These are phyloP conservation scores for Collybiopsis luxurians DNA, from an alignment of 768 basidiomycete species.

Conservation along the genomic window DNA sequence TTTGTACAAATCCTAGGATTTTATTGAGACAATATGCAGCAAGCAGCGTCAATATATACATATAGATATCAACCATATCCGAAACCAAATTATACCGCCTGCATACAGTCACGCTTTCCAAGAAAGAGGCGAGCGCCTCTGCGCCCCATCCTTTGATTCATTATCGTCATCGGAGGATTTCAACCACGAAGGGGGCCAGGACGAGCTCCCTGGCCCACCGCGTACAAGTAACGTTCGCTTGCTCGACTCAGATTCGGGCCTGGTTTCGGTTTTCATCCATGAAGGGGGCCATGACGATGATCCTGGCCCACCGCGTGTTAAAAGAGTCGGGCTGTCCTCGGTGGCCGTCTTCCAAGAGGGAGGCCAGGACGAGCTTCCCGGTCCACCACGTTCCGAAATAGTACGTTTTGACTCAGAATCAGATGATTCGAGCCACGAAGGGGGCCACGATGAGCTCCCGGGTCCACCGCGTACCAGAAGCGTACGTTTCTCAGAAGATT, in stretches of 20 bases:
- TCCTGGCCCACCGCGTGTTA: background rate
- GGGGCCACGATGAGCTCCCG: background rate
- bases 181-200: background rate
- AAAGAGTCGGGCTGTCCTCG: background rate
- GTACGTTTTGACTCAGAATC: background rate
- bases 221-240: background rate
- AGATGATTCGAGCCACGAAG: background rate
- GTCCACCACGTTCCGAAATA: background rate
- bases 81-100: too few relatives aligned
- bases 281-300: conserved; percentile 3
- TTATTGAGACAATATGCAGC: too few relatives aligned
- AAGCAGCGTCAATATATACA: too few relatives aligned
- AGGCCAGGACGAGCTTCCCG: conserved; percentile 1
- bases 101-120: too few relatives aligned
- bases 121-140: too few relatives aligned
- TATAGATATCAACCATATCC: too few relatives aligned
- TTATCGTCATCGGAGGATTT: background rate
- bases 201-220: background rate
- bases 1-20: too few relatives aligned
- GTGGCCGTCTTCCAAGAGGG: background rate
- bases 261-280: background rate
- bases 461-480: background rate
- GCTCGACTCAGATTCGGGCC: background rate
- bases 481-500: background rate
- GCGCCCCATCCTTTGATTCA: too few relatives aligned